A percentile compares a stretch with the other conserved stretches of the same genome.
Conservation (phyloP, 306 rosid species). For the Cucurbita pepo region DNA sequence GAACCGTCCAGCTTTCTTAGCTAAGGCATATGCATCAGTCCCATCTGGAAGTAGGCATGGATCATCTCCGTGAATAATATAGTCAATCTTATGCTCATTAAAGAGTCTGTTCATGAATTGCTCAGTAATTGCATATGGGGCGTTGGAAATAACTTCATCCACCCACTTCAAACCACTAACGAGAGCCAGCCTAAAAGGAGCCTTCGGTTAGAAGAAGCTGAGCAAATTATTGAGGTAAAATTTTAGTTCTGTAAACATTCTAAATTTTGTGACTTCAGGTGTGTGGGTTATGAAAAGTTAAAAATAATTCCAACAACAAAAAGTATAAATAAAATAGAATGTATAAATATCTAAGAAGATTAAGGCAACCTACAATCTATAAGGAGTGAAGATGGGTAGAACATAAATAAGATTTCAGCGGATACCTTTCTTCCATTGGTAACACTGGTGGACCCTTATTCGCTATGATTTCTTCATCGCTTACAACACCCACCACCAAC, state of each 20-base stretch:
- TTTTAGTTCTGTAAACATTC: neutral
- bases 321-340: neutral
- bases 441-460: conserved; percentile 95
- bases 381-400: neutral
- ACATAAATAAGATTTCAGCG: neutral
- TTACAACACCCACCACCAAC: conserved; percentile 78
- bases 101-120: conserved; percentile 84
- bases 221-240: neutral
- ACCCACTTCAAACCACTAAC: conserved; percentile 99
- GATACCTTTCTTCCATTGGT: conserved; percentile 81
- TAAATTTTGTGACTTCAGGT: neutral
- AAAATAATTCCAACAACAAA: neutral
- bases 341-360: neutral
- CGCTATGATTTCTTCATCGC: conserved; percentile 81
- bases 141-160: conserved; percentile 88
- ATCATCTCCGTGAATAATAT: conserved; percentile 96
- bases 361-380: neutral
- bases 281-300: neutral
- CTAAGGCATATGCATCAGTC: conserved; percentile 95
- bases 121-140: conserved; percentile 92
- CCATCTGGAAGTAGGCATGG: conserved; percentile 99
- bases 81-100: conserved; percentile 85
- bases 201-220: conserved; percentile 8
- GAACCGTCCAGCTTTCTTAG: conserved; percentile 93
- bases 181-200: conserved; percentile 57